Base-by-base conservation (phyloP, 768 basidiomycete species). In the Boletus insuetus region DNA sequence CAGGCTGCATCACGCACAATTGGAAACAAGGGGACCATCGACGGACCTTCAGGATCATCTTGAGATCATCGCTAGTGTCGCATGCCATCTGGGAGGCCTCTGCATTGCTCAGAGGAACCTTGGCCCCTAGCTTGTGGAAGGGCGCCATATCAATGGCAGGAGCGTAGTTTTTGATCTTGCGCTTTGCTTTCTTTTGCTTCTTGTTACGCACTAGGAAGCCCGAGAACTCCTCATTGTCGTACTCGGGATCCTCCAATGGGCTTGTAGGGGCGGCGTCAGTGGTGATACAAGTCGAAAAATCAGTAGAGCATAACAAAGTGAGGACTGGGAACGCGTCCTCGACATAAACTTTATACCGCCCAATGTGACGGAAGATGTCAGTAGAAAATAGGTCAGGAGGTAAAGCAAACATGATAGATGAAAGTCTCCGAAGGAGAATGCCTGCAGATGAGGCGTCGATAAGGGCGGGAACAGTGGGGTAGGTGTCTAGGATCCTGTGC, bases 401-500 rank as follows among this genome's bases (percentile, higher is more conserved):
- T 4, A 69, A 50, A 49, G 68, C 48, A 49, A 65, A 60, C 0
- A 73, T 47, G 51, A 51, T 56, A 16, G 61, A 54, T 4, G 70
- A 68, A 35, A 76, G 54, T 20, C 56, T 53, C 11, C 40, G 57
- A 38, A 75, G 58, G 26, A 76, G 48, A 19, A 43, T 54, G 26
- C 35, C 45, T 17, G 63, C 53, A 26, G 20, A 52, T 5, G 74
- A 74, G 4, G 43, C 10, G 14, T 45, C 51, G 44, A 70, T 61
- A 17, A 54, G 61, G 14, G 59, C 58, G 8, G 65, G 56, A 40
- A 60, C 60, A 1, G 46, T 53, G 2, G 76, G 77, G 49, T 74
- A 78, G 16, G 55, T 49, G 16, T 66, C 56, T 17, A 77, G 17
- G 29, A 79, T 70, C 64, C 61, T 70, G 37, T 34, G 19, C 39